Evolutionary conservation across 345 rosid species (phyloP).

Genomic region (Gossypium mustelinum): DNA sequence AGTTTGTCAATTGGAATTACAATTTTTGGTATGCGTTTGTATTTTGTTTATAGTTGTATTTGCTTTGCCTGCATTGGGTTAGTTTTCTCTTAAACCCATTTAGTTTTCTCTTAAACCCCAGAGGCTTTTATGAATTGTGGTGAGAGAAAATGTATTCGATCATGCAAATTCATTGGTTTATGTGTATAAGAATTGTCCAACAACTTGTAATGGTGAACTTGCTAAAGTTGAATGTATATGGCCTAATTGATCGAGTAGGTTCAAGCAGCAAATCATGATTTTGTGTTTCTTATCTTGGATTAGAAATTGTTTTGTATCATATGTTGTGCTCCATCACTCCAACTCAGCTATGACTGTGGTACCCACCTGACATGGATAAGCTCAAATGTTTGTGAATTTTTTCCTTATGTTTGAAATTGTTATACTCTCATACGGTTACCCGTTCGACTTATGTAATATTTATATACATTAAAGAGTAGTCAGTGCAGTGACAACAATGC

Average conservation of each 20-base stretch:
- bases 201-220: neutral
- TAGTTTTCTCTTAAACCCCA: slow-evolving; percentile 4
- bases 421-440: neutral
- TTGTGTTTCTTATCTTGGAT: neutral
- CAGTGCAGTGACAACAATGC: neutral
- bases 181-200: neutral
- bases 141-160: neutral
- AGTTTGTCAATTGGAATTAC: neutral
- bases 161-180: neutral
- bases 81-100: neutral
- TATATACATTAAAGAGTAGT: neutral
- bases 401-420: neutral
- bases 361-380: neutral
- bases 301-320: neutral
- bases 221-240: neutral
- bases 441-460: neutral
- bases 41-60: neutral
- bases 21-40: neutral
- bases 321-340: neutral
- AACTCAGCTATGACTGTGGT: neutral
- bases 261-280: neutral
- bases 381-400: neutral
- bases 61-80: neutral
- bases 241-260: slow-evolving; percentile 3
- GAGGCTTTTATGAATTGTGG: neutral